Evolutionary conservation across 2,329 filamentous ascomycete species (phyloP), one percentile per base, ranked within the genome.

Genomic region (Chaetomium olivaceum): DNA sequence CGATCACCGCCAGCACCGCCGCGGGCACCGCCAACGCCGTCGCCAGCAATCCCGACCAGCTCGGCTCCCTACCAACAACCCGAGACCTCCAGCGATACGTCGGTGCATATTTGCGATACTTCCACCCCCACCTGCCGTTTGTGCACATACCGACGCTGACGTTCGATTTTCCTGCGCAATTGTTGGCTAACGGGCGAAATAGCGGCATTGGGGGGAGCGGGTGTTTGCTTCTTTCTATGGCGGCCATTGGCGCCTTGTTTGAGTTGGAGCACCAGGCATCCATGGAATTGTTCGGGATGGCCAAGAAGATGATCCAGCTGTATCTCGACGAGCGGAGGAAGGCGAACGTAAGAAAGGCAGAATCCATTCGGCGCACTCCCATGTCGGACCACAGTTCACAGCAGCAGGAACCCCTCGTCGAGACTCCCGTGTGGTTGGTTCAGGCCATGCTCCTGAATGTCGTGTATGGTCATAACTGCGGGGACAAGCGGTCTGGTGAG

Each of bases 381-480:
- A 74, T 80, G 63, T 76, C 78, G 61, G 83, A 85, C 67, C 78
- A 82, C 43, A 77, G 75, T 52, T 79, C 82, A 14, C 80, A 83
- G 54, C 75, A 77, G 21, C 78, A 82, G 62, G 89, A 92, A 65
- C 84, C 84, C 58, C 83, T 87, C 19, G 85, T 88, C 48, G 88
- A 92, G 70, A 94, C 93, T 2, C 94, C 94, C 0, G 83, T 97
- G 50, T 98, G 94, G 93, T 84, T 99, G 29, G 93, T 98, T 19
- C 95, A 98, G 77, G 92, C 94, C 0, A 98, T 98, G 94, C 82
- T 98, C 9, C 83, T 99, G 59, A 98, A 97, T 75, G 91, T 98
- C 46, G 91, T 97, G 19, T 98, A 97, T 75, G 94, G 94, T 16
- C 92, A 97, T 77, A 96, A 96, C 71, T 96, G 93, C 75, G 92